These are phyloP conservation scores for Baudoinia panamericana DNA, from an alignment of 495 filamentous ascomycete genomes.

Conservation along the genomic window DNA sequence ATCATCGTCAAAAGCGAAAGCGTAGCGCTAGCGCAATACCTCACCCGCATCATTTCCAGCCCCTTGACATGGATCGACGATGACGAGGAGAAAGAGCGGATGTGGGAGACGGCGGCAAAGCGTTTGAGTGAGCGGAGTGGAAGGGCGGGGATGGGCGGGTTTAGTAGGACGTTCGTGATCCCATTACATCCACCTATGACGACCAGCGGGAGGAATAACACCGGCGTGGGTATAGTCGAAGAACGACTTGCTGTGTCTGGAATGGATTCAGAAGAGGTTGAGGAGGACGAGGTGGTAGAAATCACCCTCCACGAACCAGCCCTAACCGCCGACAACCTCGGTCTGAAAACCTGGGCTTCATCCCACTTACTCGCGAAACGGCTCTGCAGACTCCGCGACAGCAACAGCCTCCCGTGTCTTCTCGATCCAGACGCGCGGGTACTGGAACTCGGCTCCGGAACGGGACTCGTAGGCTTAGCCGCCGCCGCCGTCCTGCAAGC, in stretches of 20 bases:
- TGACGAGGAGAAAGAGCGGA: conserved; percentile 53
- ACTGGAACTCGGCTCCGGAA: conserved; percentile 53
- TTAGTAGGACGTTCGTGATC: conserved; percentile 63
- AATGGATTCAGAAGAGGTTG: neutral
- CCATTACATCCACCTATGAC: conserved; percentile 27
- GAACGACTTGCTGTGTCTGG: neutral
- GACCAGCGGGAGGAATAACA: neutral
- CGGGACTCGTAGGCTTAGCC: conserved; percentile 46
- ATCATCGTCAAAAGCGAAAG: conserved; percentile 28
- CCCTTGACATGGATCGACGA: conserved; percentile 59
- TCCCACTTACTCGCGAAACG: conserved; percentile 74
- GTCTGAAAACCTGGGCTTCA: conserved; percentile 67
- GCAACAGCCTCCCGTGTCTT: conserved; percentile 3
- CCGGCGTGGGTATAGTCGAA: neutral
- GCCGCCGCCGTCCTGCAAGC: conserved; percentile 32
- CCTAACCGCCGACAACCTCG: conserved; percentile 73
- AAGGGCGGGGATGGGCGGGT: conserved; percentile 64
- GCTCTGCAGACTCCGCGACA: conserved; percentile 38
- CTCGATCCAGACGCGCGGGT: conserved; percentile 22
- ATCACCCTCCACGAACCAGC: conserved; percentile 73
- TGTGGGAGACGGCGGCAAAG: conserved; percentile 69
- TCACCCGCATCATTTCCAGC: conserved; percentile 65
- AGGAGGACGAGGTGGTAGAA: conserved; percentile 34
- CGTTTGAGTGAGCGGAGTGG: conserved; percentile 77
- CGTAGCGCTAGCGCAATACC: conserved; percentile 39